These are phyloP conservation scores for Phaffia rhodozyma DNA, from an alignment of 1,284 basidiomycete genomes.

Conservation along the genomic window DNA sequence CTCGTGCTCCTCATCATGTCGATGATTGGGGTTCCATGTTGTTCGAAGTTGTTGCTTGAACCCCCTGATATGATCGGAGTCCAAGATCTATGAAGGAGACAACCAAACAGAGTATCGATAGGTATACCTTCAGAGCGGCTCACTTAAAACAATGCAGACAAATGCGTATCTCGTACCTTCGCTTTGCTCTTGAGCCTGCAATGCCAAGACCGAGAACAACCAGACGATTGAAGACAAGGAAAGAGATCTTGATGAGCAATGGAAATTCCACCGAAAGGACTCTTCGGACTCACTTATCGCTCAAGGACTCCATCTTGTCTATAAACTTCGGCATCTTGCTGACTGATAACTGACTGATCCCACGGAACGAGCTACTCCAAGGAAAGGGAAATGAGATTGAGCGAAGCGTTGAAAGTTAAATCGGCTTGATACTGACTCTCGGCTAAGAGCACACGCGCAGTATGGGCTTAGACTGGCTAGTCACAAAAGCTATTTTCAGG, in stretches of 20 bases:
- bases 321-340: neutral
- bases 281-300: neutral
- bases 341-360: too few relatives aligned
- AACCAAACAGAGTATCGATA: neutral
- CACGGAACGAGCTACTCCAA: too few relatives aligned
- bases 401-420: too few relatives aligned
- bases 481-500: too few relatives aligned
- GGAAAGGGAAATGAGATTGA: too few relatives aligned
- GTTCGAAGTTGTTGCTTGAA: conserved; percentile 7
- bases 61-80: neutral
- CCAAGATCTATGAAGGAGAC: neutral
- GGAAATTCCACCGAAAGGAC: too few relatives aligned
- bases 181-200: conserved; percentile 7
- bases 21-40: conserved; percentile 12
- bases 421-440: too few relatives aligned
- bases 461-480: too few relatives aligned
- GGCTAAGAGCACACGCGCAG: too few relatives aligned
- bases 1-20: conserved; percentile 44
- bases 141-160: neutral
- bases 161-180: neutral
- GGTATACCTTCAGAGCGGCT: neutral
- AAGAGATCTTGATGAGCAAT: neutral
- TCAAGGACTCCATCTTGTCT: conserved; percentile 13
- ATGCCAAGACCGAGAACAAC: neutral
- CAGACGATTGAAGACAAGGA: neutral